Evolutionary conservation across 768 basidiomycete species (phyloP), one percentile per base, ranked within the genome.

Genomic region (Rhodocollybia butyracea): DNA sequence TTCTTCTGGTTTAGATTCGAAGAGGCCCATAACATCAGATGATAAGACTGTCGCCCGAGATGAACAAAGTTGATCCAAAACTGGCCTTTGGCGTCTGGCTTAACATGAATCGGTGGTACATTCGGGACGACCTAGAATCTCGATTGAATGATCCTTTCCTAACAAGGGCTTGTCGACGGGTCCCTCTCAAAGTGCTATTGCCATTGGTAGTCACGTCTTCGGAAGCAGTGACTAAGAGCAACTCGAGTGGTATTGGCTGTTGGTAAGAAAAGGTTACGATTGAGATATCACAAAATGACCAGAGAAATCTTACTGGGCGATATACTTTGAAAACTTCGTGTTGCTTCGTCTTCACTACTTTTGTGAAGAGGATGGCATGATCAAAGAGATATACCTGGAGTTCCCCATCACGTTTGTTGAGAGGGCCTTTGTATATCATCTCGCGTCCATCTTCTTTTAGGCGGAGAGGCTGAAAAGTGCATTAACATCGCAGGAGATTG

Each of bases 311-410:
- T 66, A 98, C 95, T 63, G 89, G 85, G 62, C 95, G 85, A 66
- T 97, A 95, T 12, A 98, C 95, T 66, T 91, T 91, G 70, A 84
- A 88, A 63, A 94, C 91, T 61, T 98, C 95, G 48, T 87, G 85
- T 67, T 94, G 94, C 70, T 85, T 91, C 70, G 93, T 94, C 66
- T 94, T 88, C 56, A 55, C 46, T 4, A 74, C 72, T 73, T 94
- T 98, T 60, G 91, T 94, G 82, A 98, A 92, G 30, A 99, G 75
- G 40, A 99, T 73, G 1, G 94, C 94, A 69, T 99, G 97, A 68
- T 99, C 97, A 66, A 99, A 97, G 64, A 99, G 71, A 75, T 96
- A 98, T 5, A 96, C 91, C 63, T 91, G 83, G 47, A 98, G 76
- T 67, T 98, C 96, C 15, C 93, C 94, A 63, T 86, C 93, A 7